Conservation (phyloP, 257 asterid genomes). For the Solanum raphanifolium region DNA sequence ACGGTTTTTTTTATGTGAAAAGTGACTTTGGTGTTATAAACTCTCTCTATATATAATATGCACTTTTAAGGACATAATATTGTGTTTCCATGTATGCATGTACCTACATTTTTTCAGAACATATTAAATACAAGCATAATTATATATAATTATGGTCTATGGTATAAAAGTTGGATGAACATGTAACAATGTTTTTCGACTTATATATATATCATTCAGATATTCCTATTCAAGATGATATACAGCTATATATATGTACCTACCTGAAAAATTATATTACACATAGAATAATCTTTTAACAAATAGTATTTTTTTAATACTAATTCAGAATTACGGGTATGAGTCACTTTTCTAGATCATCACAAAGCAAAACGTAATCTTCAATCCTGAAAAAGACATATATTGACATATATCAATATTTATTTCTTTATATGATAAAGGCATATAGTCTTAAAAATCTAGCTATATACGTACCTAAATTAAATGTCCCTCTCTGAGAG, state of each 20-base stretch:
- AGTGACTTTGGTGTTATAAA: too few species aligned
- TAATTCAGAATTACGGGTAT: neutral
- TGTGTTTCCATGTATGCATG: neutral
- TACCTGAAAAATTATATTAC: neutral
- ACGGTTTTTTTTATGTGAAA: too few species aligned
- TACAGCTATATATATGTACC: neutral
- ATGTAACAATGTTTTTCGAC: neutral
- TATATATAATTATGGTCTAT: too few species aligned
- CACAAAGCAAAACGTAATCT: neutral
- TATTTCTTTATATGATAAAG: neutral
- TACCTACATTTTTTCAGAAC: neutral
- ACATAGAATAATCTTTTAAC: too few species aligned
- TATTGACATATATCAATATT: neutral
- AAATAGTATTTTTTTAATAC: neutral
- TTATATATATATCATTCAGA: neutral
- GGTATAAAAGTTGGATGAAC: neutral
- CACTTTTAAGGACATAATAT: too few species aligned
- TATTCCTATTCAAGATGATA: neutral
- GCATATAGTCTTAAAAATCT: neutral
- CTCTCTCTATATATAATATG: too few species aligned
- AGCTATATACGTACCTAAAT: neutral
- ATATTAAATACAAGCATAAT: neutral
- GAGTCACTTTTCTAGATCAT: neutral
- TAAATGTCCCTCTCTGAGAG: neutral
- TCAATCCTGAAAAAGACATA: neutral